These are phyloP conservation scores for Teratosphaeria viscida DNA, from an alignment of 2,329 filamentous ascomycete species.

Conservation along the genomic window DNA sequence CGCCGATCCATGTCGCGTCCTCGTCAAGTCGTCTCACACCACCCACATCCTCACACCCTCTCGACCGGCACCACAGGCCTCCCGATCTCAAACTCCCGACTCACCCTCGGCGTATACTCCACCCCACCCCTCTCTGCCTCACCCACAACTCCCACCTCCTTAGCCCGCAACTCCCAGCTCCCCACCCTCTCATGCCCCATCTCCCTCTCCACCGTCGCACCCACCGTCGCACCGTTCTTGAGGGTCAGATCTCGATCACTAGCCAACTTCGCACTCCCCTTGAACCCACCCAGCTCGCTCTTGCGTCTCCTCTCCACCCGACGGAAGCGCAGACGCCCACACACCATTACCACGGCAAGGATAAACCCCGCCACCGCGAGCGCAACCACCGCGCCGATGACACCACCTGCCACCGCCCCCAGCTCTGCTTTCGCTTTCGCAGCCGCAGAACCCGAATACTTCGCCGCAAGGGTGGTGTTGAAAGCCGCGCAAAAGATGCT, in stretches of 20 bases:
- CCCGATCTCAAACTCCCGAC: conserved; percentile 33
- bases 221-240: conserved; percentile 29
- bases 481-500: conserved; percentile 43
- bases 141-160: conserved; percentile 15
- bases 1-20: background rate
- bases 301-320: conserved; percentile 23
- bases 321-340: conserved; percentile 38
- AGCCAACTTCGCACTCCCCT: conserved; percentile 43
- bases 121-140: conserved; percentile 13
- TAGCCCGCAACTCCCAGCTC: conserved; percentile 46
- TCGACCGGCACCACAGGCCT: background rate
- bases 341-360: conserved; percentile 31
- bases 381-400: conserved; percentile 46
- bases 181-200: conserved; percentile 42
- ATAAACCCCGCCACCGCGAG: conserved; percentile 36
- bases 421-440: background rate
- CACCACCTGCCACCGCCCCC: conserved; percentile 40
- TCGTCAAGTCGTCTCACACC: background rate
- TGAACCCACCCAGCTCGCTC: conserved; percentile 44
- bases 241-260: conserved; percentile 44
- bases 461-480: conserved; percentile 13
- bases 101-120: conserved; percentile 24
- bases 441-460: background rate
- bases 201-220: conserved; percentile 22
- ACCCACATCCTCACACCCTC: background rate